Evolutionary conservation across 176 grass and related monocot genomes (phyloP), one percentile per base, ranked within the genome.

Genomic region (Oryza glaberrima): DNA sequence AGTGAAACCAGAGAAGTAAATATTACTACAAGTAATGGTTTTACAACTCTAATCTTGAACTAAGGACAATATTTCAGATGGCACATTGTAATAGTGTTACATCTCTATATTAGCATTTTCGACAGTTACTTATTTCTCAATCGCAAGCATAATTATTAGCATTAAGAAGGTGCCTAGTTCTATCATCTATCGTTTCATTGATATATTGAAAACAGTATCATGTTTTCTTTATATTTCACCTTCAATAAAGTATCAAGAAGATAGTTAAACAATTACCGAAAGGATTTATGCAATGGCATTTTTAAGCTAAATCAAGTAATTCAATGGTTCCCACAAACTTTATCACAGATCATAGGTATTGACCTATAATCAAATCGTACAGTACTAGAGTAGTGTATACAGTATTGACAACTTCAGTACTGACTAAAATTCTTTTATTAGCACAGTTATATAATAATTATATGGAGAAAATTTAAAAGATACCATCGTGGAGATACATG

Each of bases 261-360:
- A 8, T 16, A 71, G n/a, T 49, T 67, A 85, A 16, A 66, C 22
- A 85, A 51, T 40, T 81, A 73, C 32, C 7, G 26, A 76, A 76
- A 28, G 61, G 30, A 45, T 86, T 80, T 65, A 75, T 46, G 16
- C 13, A 32, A 67, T 75, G 69, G 25, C 10, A 79, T 35, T 47
- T 81, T 19, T 60, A 75, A 77, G 28, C 65, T 63, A 87, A 40
- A 82, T 16, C 51, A 15, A 60, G 51, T 82, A 49, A 65, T 75
- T 49, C 28, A 20, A n/a, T 9, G 3, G 26, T 26, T 43, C 26
- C 49, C 38, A 82, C 40, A 19, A 58, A 47, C 46, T 41, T 81
- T 32, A 82, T 82, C 63, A 74, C 44, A 82, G 4, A 67, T 19
- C 47, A 81, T 47, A 82, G 6, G 40, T 60, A 64, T 35, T 32